Evolutionary conservation across 345 rosid species (phyloP).

Genomic region (Salix arbutifolia): DNA sequence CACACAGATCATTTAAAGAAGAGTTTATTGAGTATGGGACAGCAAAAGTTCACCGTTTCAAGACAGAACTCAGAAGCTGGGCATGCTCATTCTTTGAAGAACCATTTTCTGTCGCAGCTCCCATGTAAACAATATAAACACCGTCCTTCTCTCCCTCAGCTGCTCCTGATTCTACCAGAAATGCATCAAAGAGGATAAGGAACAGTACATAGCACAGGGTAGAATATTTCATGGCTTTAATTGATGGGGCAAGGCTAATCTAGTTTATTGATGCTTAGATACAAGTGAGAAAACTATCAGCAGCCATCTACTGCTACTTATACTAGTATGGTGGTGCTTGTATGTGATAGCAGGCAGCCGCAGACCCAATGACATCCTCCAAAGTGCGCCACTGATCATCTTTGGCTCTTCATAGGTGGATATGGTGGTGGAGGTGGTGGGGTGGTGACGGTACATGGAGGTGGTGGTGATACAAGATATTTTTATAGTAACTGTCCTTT

Average conservation of each 20-base stretch:
- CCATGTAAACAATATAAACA: conserved; percentile 77
- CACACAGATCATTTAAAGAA: too few species aligned
- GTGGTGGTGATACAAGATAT: not conserved
- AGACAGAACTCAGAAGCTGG: conserved; percentile 49
- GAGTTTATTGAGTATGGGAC: too few species aligned
- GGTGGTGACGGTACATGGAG: not conserved
- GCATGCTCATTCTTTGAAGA: conserved; percentile 31
- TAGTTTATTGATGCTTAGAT: not conserved
- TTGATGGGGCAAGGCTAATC: not conserved
- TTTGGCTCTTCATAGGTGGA: not conserved
- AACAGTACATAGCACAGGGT: conserved; percentile 6
- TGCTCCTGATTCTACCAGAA: conserved; percentile 12
- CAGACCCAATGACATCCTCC: not conserved
- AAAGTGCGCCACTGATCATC: not conserved
- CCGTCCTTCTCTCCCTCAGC: conserved; percentile 24
- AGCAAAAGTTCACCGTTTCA: conserved; percentile 31
- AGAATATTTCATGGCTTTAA: conserved; percentile 36
- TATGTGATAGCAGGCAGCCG: not conserved
- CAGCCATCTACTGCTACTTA: not conserved
- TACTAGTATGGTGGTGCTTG: not conserved
- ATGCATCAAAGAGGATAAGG: conserved; percentile 16
- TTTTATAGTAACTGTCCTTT: not conserved
- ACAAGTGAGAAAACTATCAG: not conserved
- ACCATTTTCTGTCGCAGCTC: conserved; percentile 46
- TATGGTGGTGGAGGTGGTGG: not conserved